Base-by-base conservation (phyloP, 2,329 filamentous ascomycete genomes). In the Corynespora cassiicola region DNA sequence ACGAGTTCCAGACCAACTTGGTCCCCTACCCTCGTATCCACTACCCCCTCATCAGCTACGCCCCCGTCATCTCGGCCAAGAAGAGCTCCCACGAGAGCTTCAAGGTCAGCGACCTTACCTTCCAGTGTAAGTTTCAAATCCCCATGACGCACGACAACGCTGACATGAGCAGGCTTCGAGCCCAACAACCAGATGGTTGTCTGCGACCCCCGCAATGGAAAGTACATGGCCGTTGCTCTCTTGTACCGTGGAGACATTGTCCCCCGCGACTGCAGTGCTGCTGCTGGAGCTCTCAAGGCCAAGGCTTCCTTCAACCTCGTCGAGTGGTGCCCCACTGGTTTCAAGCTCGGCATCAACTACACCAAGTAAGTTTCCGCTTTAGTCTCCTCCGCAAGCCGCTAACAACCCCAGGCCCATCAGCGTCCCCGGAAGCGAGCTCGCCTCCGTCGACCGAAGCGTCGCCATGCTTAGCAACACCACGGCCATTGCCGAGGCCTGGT, bases 371-470 rank as follows among this genome's bases (percentile, higher is more conserved):
- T 57, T 22, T 8, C 11, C 5, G 9, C 9, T 27, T 19, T 14
- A n/a, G 3, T 3, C n/a, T 12, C 5, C 1, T 10, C 9, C 26
- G 31, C 7, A 6, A 11, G 3, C 19, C 3, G 31, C 48, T 54
- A 50, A 63, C 18, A 9, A 80, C 75, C 63, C 95, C 79, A 89
- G 91, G 70, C 94, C 92, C 58, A 85, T 95, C 78, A 88, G 89
- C 76, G 91, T 96, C 42, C 94, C 90, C 63, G 95, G 96, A 75
- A 92, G 92, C 66, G 94, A 97, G 71, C 85, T 97, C 50, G 92
- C 94, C 75, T 91, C 95, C 79, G 92, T 97, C 73, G 89, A 94
- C 83, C 92, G 94, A 67, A 92, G 92, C 75, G 92, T 97, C 56
- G 82, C 82, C 47, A 87, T 87, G 84, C 75, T 87, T 59, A 86